Evolutionary conservation across 306 rosid species (phyloP).

Genomic region (Trichosanthes truncata): DNA sequence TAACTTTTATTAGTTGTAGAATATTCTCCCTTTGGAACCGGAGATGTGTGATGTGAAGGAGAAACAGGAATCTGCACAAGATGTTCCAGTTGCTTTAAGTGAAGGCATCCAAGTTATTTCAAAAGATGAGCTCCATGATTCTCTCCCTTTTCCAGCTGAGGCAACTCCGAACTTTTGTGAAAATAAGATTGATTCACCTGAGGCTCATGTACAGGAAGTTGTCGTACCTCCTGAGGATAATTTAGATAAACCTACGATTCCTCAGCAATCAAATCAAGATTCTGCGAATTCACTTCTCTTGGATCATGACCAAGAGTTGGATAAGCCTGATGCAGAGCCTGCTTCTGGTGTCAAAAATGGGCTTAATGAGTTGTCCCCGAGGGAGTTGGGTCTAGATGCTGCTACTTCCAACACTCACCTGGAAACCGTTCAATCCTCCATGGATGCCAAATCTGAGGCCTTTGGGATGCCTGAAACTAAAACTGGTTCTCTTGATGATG

Average conservation of each 20-base stretch:
- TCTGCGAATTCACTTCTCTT: constrained; percentile 20
- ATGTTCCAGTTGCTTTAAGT: constrained; percentile 10
- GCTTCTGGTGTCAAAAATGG: constrained; percentile 24
- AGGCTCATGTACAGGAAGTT: neutral
- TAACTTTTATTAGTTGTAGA: neutral
- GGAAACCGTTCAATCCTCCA: constrained; percentile 15
- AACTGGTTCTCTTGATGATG: constrained; percentile 17
- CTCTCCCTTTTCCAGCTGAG: constrained; percentile 20
- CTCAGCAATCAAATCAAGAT: constrained; percentile 17
- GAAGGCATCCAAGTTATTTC: constrained; percentile 26
- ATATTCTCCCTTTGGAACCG: constrained; percentile 9
- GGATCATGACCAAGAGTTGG: constrained; percentile 17
- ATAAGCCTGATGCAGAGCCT: constrained; percentile 18
- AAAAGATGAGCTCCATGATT: constrained; percentile 14
- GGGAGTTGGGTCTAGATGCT: constrained; percentile 4
- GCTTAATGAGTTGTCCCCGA: constrained; percentile 19
- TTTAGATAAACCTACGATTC: constrained; percentile 16
- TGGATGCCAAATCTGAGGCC: constrained; percentile 39
- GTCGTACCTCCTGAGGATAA: constrained; percentile 13
- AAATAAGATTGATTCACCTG: constrained; percentile 1
- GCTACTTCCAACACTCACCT: constrained; percentile 13
- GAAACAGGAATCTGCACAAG: constrained; percentile 25
- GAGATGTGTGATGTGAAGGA: constrained; percentile 56
- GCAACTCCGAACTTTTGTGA: constrained; percentile 15
- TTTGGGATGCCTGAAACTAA: constrained; percentile 26